Evolutionary conservation across 306 rosid genomes (phyloP).

Genomic region (Fragaria ananassa): DNA sequence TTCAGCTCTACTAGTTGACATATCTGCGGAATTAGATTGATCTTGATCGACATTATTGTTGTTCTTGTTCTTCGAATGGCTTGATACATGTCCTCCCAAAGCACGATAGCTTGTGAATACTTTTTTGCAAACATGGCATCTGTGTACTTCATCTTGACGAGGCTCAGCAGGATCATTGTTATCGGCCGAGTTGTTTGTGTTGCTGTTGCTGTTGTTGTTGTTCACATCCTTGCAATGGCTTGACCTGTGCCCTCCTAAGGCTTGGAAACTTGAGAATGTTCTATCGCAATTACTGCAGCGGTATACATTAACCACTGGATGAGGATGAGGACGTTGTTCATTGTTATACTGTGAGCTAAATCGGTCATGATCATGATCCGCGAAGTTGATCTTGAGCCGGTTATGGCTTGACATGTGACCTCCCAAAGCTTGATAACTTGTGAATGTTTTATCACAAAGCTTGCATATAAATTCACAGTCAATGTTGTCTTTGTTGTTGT

Average conservation of each 20-base stretch:
- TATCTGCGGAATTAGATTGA: background rate
- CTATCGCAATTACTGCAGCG: conserved; percentile 31
- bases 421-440: conserved; percentile 40
- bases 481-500: background rate
- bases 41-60: background rate
- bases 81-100: conserved; percentile 42
- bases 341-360: background rate
- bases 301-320: background rate
- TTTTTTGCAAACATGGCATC: conserved; percentile 31
- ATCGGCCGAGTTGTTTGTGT: background rate
- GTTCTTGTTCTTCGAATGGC: conserved; percentile 24
- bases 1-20: background rate
- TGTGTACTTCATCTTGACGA: background rate
- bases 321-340: background rate
- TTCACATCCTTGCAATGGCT: conserved; percentile 20
- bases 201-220: background rate
- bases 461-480: conserved; percentile 15
- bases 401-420: conserved; percentile 40
- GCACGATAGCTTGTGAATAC: conserved; percentile 35
- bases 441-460: conserved; percentile 28
- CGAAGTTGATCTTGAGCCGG: conserved; percentile 4
- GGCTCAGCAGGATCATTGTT: background rate
- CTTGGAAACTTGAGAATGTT: conserved; percentile 32
- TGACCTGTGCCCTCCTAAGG: conserved; percentile 48
- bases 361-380: background rate